Evolutionary conservation across 192 early-diverging fungal genomes (phyloP), one percentile per base, ranked within the genome.

Genomic region (Gigaspora rosea): DNA sequence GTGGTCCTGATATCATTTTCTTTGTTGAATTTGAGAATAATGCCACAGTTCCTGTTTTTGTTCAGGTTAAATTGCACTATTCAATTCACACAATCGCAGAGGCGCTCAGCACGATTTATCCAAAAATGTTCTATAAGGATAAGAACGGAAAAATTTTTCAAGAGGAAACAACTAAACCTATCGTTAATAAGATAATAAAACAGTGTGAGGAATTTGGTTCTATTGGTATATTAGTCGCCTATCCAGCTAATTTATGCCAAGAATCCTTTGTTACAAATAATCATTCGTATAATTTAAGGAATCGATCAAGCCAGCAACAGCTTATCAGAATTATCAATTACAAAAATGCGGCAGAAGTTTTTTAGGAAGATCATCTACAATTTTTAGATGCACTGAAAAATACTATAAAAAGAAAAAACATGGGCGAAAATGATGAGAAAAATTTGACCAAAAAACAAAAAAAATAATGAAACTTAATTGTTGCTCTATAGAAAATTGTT

Each of bases 1-100:
- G 18, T 71, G 68, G 68, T 33, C 68, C 68, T 71, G 68, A 71
- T 33, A 32, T 71, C 16, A 71, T 71, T 2, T 71, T 71, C 33
- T 71, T 71, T 71, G 68, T 71, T 36, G 20, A 71, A 18, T 52
- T 71, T 36, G 51, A 71, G 16, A 41, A 41, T 41, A 18, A 71
- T 32, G 12, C 27, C 15, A 18, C 12, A 8, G 27, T 71, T 33
- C 68, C 68, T 9, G 68, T 71, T n/a, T 71, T 71, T 54, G 68
- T 48, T 71, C 68, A 71, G 27, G 12, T 71, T 18, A 71, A 71
- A 36, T 36, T 71, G 5, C 66, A 18, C 3, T 68, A 48, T 49
- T 68, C 66, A 49, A 4, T 68, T 68, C 22, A 68, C n/a, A 22
- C 36, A 20, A 41, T 68, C 15, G 47, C 16, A 35, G 20, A 20